phyloP scores from a whole-genome alignment of 306 rosid species.

The Trichosanthes cucumerina region DNA sequence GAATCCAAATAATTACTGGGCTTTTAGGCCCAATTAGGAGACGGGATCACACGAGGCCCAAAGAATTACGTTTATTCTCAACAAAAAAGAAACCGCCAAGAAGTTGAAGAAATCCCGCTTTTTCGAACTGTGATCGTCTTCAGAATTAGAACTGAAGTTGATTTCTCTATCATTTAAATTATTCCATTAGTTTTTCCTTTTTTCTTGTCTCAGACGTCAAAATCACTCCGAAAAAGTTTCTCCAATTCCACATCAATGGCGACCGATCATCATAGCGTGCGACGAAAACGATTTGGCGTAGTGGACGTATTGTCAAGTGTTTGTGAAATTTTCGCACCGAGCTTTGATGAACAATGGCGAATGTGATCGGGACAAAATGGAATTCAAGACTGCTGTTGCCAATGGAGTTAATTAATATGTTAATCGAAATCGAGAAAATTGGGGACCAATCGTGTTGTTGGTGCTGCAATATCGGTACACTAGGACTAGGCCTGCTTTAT shows the following conservation, averaged over 20 bases:
- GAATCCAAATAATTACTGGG: background rate
- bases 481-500: conserved; percentile 1
- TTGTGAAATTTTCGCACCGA: background rate
- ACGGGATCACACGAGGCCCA: background rate
- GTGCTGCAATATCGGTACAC: background rate
- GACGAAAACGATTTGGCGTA: background rate
- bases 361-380: background rate
- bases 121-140: background rate
- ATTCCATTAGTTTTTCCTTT: background rate
- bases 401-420: background rate
- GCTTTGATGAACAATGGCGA: background rate
- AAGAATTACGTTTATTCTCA: background rate
- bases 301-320: background rate
- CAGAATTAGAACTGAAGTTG: background rate
- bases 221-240: background rate
- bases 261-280: background rate
- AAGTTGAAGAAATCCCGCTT: background rate
- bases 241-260: background rate
- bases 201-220: background rate
- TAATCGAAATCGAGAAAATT: background rate
- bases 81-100: background rate
- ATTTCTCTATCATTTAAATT: background rate
- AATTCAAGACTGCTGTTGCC: background rate
- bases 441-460: background rate
- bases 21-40: background rate